Percentiles rank a stretch among this genome's conserved stretches.
Conservation (phyloP, 2,329 filamentous ascomycete species). For the Ascosphaera apis region DNA sequence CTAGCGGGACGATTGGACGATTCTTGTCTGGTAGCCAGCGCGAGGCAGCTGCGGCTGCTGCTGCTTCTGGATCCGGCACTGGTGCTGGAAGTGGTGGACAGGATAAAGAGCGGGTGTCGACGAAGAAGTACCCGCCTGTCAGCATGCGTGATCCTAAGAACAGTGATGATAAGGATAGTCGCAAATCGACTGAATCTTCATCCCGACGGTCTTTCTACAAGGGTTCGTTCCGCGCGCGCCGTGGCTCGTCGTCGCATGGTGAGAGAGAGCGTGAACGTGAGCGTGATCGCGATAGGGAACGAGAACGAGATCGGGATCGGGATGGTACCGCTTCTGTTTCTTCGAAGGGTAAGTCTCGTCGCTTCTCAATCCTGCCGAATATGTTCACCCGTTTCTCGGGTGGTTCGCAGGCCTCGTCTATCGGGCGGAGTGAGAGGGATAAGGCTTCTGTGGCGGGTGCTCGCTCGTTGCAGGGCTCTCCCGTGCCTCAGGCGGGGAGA, state of each 20-base stretch:
- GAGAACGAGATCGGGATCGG: constrained; percentile 35
- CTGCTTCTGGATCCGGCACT: not conserved
- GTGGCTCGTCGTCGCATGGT: not conserved
- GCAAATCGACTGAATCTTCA: constrained; percentile 1
- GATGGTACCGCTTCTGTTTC: constrained; percentile 5
- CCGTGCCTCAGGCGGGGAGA: not conserved
- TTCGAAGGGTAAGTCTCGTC: not conserved
- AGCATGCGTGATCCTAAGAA: constrained; percentile 47
- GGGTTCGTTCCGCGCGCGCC: constrained; percentile 1
- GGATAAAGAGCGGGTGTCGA: not conserved
- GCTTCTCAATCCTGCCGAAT: not conserved
- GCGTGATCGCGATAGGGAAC: constrained; percentile 27
- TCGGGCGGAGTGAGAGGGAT: not conserved
- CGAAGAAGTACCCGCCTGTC: constrained; percentile 48
- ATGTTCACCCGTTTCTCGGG: not conserved
- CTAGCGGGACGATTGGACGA: constrained; percentile 50
- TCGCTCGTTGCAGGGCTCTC: not conserved
- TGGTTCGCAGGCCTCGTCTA: not conserved
- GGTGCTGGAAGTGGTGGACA: not conserved
- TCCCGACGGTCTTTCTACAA: constrained; percentile 1
- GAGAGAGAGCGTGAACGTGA: constrained; percentile 18
- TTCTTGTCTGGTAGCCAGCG: not conserved
- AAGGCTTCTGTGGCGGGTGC: not conserved
- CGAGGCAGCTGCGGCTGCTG: not conserved
- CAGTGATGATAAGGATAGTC: not conserved